A percentile compares a stretch with the other conserved stretches of the same genome.
Conservation (phyloP, 805 yeast genomes). For the Teunomyces stri region DNA sequence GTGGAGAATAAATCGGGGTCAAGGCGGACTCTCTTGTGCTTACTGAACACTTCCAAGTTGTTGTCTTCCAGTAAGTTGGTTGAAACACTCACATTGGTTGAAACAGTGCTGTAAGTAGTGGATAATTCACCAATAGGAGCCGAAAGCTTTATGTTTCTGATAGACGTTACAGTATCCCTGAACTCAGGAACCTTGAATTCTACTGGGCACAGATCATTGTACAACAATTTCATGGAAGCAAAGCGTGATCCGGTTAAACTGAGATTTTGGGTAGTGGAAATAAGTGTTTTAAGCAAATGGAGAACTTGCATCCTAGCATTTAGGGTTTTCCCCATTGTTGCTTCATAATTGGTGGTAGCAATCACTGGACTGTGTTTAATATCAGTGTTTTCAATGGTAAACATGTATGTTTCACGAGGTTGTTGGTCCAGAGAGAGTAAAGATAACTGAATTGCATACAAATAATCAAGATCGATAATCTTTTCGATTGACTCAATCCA, state of each 20-base stretch:
- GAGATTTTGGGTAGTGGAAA: background rate
- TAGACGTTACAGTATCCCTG: background rate
- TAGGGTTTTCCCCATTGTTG: background rate
- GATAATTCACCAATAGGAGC: background rate
- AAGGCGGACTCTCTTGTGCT: background rate
- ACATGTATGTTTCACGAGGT: constrained; percentile 54
- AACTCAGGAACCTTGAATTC: background rate
- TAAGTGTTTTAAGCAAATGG: background rate
- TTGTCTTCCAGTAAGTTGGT: background rate
- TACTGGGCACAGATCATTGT: constrained; percentile 1
- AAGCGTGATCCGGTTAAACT: background rate
- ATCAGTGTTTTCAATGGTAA: constrained; percentile 42
- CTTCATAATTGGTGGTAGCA: background rate
- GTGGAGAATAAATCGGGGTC: constrained; percentile 1
- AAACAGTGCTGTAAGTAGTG: background rate
- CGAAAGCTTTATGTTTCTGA: background rate
- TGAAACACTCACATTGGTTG: background rate
- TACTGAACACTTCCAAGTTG: background rate
- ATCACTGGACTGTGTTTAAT: background rate
- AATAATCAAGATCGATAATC: constrained; percentile 40
- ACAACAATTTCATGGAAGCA: background rate
- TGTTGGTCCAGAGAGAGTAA: constrained; percentile 11
- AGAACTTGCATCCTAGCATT: background rate
- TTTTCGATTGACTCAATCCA: constrained; percentile 53
- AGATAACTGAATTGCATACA: constrained; percentile 45